Evolutionary conservation across 1,284 basidiomycete species (phyloP), one percentile per base, ranked within the genome.

Genomic region (Fomitopsis schrenkii): DNA sequence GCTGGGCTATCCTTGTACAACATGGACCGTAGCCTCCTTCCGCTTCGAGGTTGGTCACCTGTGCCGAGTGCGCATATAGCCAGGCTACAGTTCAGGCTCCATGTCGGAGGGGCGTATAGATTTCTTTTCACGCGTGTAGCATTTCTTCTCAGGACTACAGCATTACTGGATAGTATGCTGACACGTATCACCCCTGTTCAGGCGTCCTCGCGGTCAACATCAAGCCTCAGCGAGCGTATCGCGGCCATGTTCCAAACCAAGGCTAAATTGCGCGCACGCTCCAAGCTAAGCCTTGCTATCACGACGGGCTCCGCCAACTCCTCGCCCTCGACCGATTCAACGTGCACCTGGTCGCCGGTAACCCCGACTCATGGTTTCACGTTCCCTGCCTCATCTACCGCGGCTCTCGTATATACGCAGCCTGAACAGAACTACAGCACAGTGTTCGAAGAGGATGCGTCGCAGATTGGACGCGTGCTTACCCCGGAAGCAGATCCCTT

Each of bases 401-500:
- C 57, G 17, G 59, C 22, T 1, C 59, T 42, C 35, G 33, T 55
- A 10, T 33, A 41, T 42, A 45, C 61, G n/a, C 22, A 44, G 38
- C 26, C 56, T 12, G 57, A 54, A 26, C 61, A 64, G 6, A 48
- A 33, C 5, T 62, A 66, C 22, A 22, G 30, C 3, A 57, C 38
- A 12, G 46, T 59, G 28, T 19, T 30, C 33, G 40, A 52, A 35
- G 66, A 66, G 22, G 69, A 72, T 36, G 62, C 64, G 15, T 53
- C 67, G 5, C 60, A 63, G 1, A 65, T 74, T 35, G 72, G 69
- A 6, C 67, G 73, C 30, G 73, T 75, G 5, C 63, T 75, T 4
- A 75, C 73, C 8, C 73, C 71, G 2, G 72, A 74, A 55, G 64
- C 62, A 8, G 73, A 75, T 63, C 73, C 73, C 1, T 75, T 75